Base-by-base conservation (phyloP, 139 green algal species). In the Marvania coccoides region DNA sequence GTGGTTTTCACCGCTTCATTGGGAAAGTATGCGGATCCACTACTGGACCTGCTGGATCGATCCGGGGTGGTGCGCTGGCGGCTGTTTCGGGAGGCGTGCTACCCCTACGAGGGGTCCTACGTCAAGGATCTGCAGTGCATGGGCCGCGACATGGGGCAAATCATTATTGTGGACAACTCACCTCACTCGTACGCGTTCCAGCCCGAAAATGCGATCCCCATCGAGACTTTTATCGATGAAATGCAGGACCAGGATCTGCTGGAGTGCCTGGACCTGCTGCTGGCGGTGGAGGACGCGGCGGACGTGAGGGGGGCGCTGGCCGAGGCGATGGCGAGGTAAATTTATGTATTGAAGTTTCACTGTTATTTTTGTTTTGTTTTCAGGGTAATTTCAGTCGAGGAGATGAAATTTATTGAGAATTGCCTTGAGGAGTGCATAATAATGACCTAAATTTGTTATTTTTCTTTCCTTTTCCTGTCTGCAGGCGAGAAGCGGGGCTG, bases 91-190 rank as follows among this genome's bases (percentile, higher is more conserved):
- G 94, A 98, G 58, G 72, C 80, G 2, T 98, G 93, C 82, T 88
- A 69, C 53, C 87, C 84, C 5, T 95, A 88, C 38, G 88, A 96
- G 69, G 91, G 89, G 30, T 89, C 85, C 47, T 96, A 94, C 80
- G 89, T 96, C 47, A 95, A 86, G 73, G 88, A 98, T 71, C 78
- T 98, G 42, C 81, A 69, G 47, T 86, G 81, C 58, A 68, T 98
- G 36, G 93, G 93, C 1, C 78, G 93, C 1, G 77, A 90, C 28
- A 73, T 98, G 36, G 61, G 58, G 9, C 36, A 81, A 64, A 86
- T 75, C 34, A 91, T 99, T 61, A 97, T 99, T 57, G 85, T 99
- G 19, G 94, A 99, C 82, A 99, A 99, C 82, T 95, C 84, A 4
- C 94, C 94, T 6, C 85, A 96, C 70, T 93, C 82, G 8, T 99